Base-by-base conservation (phyloP, 2,329 filamentous ascomycete species). In the Fusarium sp. region DNA sequence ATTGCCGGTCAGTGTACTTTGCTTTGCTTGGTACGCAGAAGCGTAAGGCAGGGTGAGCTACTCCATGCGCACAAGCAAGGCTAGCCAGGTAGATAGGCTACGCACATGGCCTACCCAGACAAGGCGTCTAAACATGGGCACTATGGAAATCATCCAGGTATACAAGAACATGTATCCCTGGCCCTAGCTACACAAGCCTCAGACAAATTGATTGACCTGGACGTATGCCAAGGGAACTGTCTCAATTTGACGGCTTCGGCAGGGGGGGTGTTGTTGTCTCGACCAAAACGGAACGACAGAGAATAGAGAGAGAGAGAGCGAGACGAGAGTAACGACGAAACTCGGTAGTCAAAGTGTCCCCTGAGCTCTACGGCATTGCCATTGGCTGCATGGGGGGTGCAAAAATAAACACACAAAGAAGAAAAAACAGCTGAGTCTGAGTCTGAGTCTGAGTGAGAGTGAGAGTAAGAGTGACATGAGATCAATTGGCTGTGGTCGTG, bases 171-270 rank as follows among this genome's bases (percentile, higher is more conserved):
- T 2, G 19, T 31, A 31, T 31, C 10, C 29, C 5, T 31, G 29
- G 29, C 10, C 35, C 32, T 41, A 53, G 58, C 52, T 54, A 44
- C 51, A 65, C 47, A 49, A 36, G 47, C 32, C 28, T 53, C 29
- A 49, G 47, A 60, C 36, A 57, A 56, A 69, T 59, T 59, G 51
- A 68, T 68, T 71, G 70, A 68, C 67, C 59, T 68, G 69, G 57
- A 43, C 55, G 36, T 68, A 65, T 62, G 60, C 55, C 62, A 61
- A 57, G 55, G 58, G 55, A 54, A 31, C 39, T 70, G 69, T 72
- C 71, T 72, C 64, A 70, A 64, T 61, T 64, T 58, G 61, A 67
- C 40, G 48, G 44, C 53, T 53, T 34, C 53, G 50, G 53, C 61
- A 64, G 64, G 50, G 66, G 47, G 46, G 46, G 50, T 31, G 10